Base-by-base conservation (phyloP, 2,329 filamentous ascomycete species). In the Botrytis fabae region DNA sequence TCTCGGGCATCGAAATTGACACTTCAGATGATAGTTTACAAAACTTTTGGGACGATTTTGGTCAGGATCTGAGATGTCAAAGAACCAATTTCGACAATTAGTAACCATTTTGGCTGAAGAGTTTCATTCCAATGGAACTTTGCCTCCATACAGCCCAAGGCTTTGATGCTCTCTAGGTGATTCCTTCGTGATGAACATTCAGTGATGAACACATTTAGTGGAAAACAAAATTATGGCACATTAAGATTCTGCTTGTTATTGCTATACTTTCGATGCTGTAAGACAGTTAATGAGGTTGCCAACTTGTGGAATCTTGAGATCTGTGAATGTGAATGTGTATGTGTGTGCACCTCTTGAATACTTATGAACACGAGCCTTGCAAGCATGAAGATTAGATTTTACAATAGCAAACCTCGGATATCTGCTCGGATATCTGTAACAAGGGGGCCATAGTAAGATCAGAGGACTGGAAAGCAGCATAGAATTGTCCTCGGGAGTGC, bases 91-190 rank as follows among this genome's bases (percentile, higher is more conserved):
- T 63, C 14, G n/a, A 25, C 0, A 8, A n/a, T 32, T 7, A 9
- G 4, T 16, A 25, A 8, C 25, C 38, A 61, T 40, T 1, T 16
- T 40, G 22, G 35, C 10, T 40, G 10, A 14, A 38, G 5, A 61
- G 32, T 40, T 61, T 14, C 22, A 16, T 16, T 16, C 2, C 7
- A 16, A 4, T 14, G 6, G 8, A n/a, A 14, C 9, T n/a, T 14
- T 61, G 6, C 14, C 12, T n/a, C 18, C 57, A 35, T 12, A 57
- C 8, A 4, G 5, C 28, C 4, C 18, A 16, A 35, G 4, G 1
- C 9, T 20, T 5, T 14, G 9, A 60, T 1, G 4, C 4, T 60
- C 10, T 25, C 0, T 12, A 22, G 12, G 18, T 6, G 32, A 5
- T 10, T 35, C 2, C 4, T 22, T 20, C 18, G 35, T 61, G 48